These are phyloP conservation scores for Lactarius psammicola DNA, from an alignment of 768 basidiomycete genomes.

Conservation along the genomic window DNA sequence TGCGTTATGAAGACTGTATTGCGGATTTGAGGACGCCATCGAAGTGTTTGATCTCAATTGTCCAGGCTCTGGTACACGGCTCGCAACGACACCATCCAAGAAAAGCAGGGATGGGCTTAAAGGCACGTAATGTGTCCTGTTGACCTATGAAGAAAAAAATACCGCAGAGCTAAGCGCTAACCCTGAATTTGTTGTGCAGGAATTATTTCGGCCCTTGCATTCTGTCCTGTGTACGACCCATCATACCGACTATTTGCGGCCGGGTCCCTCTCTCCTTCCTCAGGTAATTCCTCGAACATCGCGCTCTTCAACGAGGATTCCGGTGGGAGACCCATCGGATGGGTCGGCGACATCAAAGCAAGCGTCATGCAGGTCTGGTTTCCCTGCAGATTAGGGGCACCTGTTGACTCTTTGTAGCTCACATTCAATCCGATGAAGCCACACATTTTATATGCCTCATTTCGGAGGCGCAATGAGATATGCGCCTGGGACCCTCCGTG, in stretches of 20 bases:
- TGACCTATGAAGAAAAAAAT: neutral
- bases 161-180: neutral
- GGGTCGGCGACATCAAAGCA: constrained; percentile 54
- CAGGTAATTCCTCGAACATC: constrained; percentile 50
- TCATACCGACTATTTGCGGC: constrained; percentile 70
- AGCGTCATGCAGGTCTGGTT: constrained; percentile 54
- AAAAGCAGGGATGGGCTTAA: constrained; percentile 85
- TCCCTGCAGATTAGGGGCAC: constrained; percentile 1
- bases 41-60: constrained; percentile 76
- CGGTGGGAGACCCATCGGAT: constrained; percentile 53
- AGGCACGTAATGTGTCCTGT: constrained; percentile 46
- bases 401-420: constrained; percentile 44
- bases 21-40: constrained; percentile 82
- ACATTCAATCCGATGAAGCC: constrained; percentile 74
- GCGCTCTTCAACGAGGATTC: constrained; percentile 64
- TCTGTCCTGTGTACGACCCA: constrained; percentile 57
- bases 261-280: constrained; percentile 61
- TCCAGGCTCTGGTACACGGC: constrained; percentile 72
- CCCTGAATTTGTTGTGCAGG: constrained; percentile 41
- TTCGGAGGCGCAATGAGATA: constrained; percentile 60
- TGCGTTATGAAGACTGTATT: constrained; percentile 60
- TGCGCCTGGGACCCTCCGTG: constrained; percentile 81
- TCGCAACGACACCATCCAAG: constrained; percentile 68
- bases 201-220: constrained; percentile 81
- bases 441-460: constrained; percentile 74